These are phyloP conservation scores for Penicillium sp. DNA, from an alignment of 2,329 filamentous ascomycete species.

Conservation along the genomic window DNA sequence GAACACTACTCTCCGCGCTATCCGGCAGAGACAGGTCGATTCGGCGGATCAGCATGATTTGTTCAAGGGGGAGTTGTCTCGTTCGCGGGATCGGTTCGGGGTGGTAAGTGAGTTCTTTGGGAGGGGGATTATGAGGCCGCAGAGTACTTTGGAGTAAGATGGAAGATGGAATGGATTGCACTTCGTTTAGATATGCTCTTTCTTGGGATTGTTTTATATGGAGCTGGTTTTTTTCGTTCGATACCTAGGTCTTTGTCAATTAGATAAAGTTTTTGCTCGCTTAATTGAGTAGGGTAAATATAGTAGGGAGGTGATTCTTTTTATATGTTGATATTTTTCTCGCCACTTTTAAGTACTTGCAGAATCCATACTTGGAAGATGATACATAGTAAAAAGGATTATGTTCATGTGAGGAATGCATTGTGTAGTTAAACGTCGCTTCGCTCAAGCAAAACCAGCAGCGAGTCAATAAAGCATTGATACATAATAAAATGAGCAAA, in stretches of 20 bases:
- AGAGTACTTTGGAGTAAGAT: constrained; percentile 34
- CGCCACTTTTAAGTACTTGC: no score
- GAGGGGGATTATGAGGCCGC: constrained; percentile 74
- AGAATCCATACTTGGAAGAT: neutral
- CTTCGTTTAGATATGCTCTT: constrained; percentile 5
- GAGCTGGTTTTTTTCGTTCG: constrained; percentile 1
- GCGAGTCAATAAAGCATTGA: neutral
- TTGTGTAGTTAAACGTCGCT: constrained; percentile 12
- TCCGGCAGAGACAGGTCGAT: constrained; percentile 81
- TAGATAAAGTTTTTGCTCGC: constrained; percentile 4
- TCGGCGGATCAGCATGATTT: constrained; percentile 83
- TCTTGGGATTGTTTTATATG: neutral
- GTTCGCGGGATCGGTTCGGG: constrained; percentile 80
- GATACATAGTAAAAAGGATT: no score
- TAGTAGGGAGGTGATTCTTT: no score
- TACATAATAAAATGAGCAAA: constrained; percentile 6
- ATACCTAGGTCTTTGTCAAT: constrained; percentile 11
- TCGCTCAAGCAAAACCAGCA: constrained; percentile 8
- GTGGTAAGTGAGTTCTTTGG: constrained; percentile 95
- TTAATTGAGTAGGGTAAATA: no score
- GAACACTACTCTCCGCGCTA: constrained; percentile 85
- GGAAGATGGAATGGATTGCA: constrained; percentile 7
- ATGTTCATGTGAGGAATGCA: constrained; percentile 6
- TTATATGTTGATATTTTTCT: neutral
- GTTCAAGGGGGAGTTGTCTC: constrained; percentile 75